Evolutionary conservation across 1,139 yeast species (phyloP).

Genomic region (Candida dubliniensis): DNA sequence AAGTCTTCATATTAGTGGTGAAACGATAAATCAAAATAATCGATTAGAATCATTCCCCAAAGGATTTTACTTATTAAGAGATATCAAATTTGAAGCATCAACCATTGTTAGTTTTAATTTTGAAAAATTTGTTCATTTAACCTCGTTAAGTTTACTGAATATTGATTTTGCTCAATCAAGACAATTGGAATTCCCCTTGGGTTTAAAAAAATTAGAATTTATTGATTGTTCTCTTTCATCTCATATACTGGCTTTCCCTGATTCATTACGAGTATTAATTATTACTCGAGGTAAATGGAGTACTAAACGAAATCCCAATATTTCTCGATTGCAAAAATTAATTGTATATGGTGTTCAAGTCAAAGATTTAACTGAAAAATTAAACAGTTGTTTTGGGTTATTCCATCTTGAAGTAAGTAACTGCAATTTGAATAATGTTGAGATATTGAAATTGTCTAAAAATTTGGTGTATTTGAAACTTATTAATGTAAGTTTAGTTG

Average conservation of each 20-base stretch:
- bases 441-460: slow-evolving; percentile 7
- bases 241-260: slow-evolving; percentile 14
- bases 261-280: slow-evolving; percentile 11
- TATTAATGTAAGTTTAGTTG: slow-evolving; percentile 4
- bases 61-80: slow-evolving; percentile 11
- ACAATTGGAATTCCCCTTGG: slow-evolving; percentile 10
- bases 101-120: slow-evolving; percentile 12
- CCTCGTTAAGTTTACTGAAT: slow-evolving; percentile 11
- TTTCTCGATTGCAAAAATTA: slow-evolving; percentile 11
- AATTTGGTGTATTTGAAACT: slow-evolving; percentile 10
- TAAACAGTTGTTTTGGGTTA: slow-evolving; percentile 10
- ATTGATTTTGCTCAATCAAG: slow-evolving; percentile 11
- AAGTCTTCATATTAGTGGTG: slow-evolving; percentile 12
- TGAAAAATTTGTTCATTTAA: slow-evolving; percentile 10
- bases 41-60: slow-evolving; percentile 11
- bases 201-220: slow-evolving; percentile 13
- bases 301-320: slow-evolving; percentile 10
- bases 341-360: slow-evolving; percentile 12
- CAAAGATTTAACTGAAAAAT: slow-evolving; percentile 13
- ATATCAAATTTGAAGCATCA: slow-evolving; percentile 12
- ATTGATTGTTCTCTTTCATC: slow-evolving; percentile 13
- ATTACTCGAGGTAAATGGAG: slow-evolving; percentile 15
- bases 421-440: slow-evolving; percentile 2
- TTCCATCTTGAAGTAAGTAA: slow-evolving; percentile 11
- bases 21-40: slow-evolving; percentile 6